Conservation (phyloP, 2,329 filamentous ascomycete genomes). For the Fusarium sp. region DNA sequence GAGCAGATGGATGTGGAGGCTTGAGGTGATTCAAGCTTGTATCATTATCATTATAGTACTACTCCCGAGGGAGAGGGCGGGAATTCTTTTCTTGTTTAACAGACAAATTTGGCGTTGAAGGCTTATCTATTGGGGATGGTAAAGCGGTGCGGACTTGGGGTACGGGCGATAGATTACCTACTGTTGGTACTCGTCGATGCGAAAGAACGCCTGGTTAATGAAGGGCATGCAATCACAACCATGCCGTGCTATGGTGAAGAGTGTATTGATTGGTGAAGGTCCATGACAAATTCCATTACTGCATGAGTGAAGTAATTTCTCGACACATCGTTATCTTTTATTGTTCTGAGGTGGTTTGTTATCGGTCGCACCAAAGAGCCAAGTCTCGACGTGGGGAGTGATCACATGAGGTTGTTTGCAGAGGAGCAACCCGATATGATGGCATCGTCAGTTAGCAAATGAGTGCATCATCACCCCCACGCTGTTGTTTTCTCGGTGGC, state of each 20-base stretch:
- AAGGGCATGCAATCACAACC: constrained; percentile 32
- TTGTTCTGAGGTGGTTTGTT: background rate
- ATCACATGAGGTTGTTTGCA: constrained; percentile 19
- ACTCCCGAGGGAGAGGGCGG: background rate
- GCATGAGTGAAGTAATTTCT: constrained; percentile 14
- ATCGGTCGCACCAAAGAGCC: constrained; percentile 4
- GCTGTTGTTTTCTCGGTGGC: constrained; percentile 8
- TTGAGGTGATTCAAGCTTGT: constrained; percentile 39
- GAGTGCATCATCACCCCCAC: constrained; percentile 7
- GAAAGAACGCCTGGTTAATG: constrained; percentile 27
- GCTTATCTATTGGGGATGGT: constrained; percentile 24
- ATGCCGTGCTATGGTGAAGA: constrained; percentile 27
- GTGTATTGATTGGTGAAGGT: constrained; percentile 23
- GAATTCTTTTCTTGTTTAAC: constrained; percentile 27
- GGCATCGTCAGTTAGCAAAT: constrained; percentile 14
- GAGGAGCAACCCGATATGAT: constrained; percentile 14
- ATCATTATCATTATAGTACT: constrained; percentile 41
- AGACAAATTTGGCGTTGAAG: constrained; percentile 35
- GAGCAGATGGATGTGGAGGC: constrained; percentile 58
- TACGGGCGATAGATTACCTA: constrained; percentile 36
- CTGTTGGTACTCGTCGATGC: constrained; percentile 29
- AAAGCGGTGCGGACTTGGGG: constrained; percentile 18
- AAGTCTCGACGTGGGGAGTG: constrained; percentile 4
- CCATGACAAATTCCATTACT: constrained; percentile 11
- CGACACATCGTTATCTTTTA: constrained; percentile 25